phyloP scores from a whole-genome alignment of 1,284 basidiomycete genomes.

The Taiwanofungus camphoratus region DNA sequence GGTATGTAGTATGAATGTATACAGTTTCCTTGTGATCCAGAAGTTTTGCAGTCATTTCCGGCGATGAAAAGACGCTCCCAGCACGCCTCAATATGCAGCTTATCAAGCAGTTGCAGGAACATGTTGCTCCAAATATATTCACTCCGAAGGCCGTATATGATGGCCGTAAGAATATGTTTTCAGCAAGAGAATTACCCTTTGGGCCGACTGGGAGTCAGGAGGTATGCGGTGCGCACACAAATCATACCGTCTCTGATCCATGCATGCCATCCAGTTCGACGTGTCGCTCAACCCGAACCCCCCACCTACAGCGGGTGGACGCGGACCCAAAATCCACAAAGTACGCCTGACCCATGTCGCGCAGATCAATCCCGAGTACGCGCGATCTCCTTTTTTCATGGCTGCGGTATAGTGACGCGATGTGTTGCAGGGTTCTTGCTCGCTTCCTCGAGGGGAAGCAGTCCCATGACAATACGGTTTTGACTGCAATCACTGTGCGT shows the following conservation, averaged over 20 bases:
- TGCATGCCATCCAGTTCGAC: conserved; percentile 43
- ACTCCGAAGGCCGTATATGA: conserved; percentile 66
- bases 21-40: conserved; percentile 1
- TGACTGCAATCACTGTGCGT: conserved; percentile 67
- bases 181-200: conserved; percentile 50
- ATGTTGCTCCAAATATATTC: conserved; percentile 52
- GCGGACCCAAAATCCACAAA: conserved; percentile 52
- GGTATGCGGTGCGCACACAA: conserved; percentile 29
- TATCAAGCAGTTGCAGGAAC: conserved; percentile 52
- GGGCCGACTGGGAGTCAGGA: conserved; percentile 42
- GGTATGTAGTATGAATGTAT: conserved; percentile 37
- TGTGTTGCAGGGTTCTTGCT: conserved; percentile 44
- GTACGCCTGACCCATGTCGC: conserved; percentile 62
- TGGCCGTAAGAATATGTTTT: conserved; percentile 72
- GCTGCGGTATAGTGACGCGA: no score
- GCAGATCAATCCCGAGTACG: conserved; percentile 70
- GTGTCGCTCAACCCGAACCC: conserved; percentile 42
- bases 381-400: conserved; percentile 11
- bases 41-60: conserved; percentile 43
- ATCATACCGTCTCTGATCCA: background rate
- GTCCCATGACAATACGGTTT: conserved; percentile 60
- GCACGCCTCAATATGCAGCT: conserved; percentile 62
- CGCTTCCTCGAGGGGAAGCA: conserved; percentile 64
- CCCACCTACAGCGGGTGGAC: conserved; percentile 13
- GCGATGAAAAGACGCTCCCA: conserved; percentile 62